Evolutionary conservation across 1,284 basidiomycete genomes (phyloP), one percentile per base, ranked within the genome.

Genomic region (Ustilago shanxiensis): DNA sequence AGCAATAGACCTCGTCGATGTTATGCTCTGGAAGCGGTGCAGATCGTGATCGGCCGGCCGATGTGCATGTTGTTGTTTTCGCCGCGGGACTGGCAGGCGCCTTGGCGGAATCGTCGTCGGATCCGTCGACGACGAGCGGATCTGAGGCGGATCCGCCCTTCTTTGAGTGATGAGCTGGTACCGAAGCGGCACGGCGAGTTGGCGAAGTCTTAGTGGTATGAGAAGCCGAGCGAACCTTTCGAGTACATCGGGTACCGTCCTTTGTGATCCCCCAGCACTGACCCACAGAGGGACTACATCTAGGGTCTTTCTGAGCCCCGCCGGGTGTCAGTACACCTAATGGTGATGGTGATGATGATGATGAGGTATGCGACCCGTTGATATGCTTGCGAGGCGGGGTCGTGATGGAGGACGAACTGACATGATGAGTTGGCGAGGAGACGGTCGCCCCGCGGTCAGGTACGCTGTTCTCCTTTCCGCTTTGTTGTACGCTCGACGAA

Each of bases 211-310:
- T 29, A 20, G 28, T 28, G 16, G 22, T 14, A 14, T 24, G 52
- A 16, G 47, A 2, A 22, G 44, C 24, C 26, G 14, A 16, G 14
- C 41, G 37, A 13, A 60, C 60, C 16, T 60, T 65, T 3, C 79
- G 65, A 2, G 69, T 79, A 54, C 80, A 82, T 10, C 80, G 53
- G 7, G 56, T 54, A 0, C 77, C 77, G 37, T 82, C 77, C 51
- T 68, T 60, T 16, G 71, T 79, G 41, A 79, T 81, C 3, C 80
- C 80, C 77, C 77, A 79, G 60, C 80, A 82, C 22, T 82, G 79
- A 2, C 70, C 66, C 20, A 37, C 52, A 1, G 56, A 64, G 2
- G 80, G 80, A 16, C 49, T 53, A 14, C 37, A 29, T n/a, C 26
- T 31, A 2, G 63, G 39, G 20, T 72, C 35, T 1, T 47, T 68